Conservation (phyloP, 805 yeast species). For the Ogataea allantospora region DNA sequence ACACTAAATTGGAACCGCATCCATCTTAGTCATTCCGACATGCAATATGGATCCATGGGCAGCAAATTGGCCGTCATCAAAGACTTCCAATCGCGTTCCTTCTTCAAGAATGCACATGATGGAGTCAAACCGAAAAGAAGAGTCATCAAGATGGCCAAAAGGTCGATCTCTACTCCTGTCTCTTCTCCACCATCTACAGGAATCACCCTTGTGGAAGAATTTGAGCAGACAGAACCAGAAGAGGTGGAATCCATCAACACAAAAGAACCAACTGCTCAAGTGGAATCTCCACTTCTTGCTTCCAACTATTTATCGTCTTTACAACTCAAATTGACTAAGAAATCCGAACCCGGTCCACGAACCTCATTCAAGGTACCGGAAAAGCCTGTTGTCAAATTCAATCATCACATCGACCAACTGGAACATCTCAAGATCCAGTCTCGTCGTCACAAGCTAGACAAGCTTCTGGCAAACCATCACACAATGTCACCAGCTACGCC, state of each 20-base stretch:
- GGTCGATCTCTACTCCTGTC: conserved; percentile 14
- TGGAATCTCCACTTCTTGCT: conserved; percentile 1
- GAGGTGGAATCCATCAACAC: background rate
- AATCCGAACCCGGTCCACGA: conserved; percentile 9
- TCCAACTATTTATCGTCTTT: conserved; percentile 11
- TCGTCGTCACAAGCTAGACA: conserved; percentile 29
- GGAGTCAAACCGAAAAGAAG: conserved; percentile 32
- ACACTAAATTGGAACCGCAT: conserved; percentile 32
- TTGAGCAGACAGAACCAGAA: background rate
- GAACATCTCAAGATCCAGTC: conserved; percentile 27
- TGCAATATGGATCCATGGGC: conserved; percentile 33
- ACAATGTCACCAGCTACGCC: conserved; percentile 10
- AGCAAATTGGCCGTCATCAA: conserved; percentile 41
- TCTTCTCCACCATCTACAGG: conserved; percentile 5
- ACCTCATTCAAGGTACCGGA: conserved; percentile 6
- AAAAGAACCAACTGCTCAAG: background rate
- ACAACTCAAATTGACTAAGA: conserved; percentile 16
- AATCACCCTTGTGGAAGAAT: conserved; percentile 7
- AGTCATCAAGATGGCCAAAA: conserved; percentile 24
- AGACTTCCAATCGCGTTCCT: conserved; percentile 45
- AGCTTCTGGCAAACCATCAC: conserved; percentile 20
- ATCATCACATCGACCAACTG: conserved; percentile 25
- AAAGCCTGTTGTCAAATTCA: conserved; percentile 1
- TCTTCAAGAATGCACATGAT: conserved; percentile 31
- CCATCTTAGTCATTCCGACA: conserved; percentile 32